Conservation (phyloP, 352 stramenopile genomes). For the Phytophthora pini region DNA sequence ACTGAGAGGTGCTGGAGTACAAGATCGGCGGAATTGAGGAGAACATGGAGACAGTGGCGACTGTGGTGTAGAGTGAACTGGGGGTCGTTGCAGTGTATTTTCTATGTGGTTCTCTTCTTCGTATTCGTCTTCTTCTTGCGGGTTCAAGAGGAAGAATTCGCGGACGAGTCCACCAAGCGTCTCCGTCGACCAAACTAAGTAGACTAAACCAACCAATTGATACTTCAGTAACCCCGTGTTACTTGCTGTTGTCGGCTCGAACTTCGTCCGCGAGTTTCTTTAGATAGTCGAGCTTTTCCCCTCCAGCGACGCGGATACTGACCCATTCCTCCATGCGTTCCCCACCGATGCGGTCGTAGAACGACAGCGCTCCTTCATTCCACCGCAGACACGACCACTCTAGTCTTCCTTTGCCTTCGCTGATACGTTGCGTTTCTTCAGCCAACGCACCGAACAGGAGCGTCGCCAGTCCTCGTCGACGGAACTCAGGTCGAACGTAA, state of each 20-base stretch:
- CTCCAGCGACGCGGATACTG: slow-evolving; percentile 31
- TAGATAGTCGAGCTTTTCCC: slow-evolving; percentile 25
- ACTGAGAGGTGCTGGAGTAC: slow-evolving; percentile 1
- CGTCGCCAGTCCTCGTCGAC: slow-evolving; percentile 28
- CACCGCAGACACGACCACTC: slow-evolving; percentile 39
- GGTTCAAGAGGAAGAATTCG: slow-evolving; percentile 67
- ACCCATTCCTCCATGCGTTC: slow-evolving; percentile 35
- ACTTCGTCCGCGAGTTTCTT: slow-evolving; percentile 28
- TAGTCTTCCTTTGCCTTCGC: slow-evolving; percentile 24
- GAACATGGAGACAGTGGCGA: slow-evolving; percentile 39
- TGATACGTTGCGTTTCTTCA: slow-evolving; percentile 33
- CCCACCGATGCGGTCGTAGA: slow-evolving; percentile 28
- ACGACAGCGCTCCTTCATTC: slow-evolving; percentile 33
- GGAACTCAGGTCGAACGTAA: slow-evolving; percentile 32
- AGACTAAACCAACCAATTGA: no score
- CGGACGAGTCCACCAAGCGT: slow-evolving; percentile 20
- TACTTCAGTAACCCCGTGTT: neutral
- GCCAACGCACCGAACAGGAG: slow-evolving; percentile 29
- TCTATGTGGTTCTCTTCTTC: slow-evolving; percentile 71
- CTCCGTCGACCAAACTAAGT: slow-evolving; percentile 26
- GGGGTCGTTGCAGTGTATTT: slow-evolving; percentile 59
- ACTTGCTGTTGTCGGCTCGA: slow-evolving; percentile 16
- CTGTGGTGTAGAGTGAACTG: slow-evolving; percentile 67
- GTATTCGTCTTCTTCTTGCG: slow-evolving; percentile 69
- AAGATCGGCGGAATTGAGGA: slow-evolving; percentile 10